phyloP scores from a whole-genome alignment of 805 yeast species.

The Vanderwaltozyma polyspora region DNA sequence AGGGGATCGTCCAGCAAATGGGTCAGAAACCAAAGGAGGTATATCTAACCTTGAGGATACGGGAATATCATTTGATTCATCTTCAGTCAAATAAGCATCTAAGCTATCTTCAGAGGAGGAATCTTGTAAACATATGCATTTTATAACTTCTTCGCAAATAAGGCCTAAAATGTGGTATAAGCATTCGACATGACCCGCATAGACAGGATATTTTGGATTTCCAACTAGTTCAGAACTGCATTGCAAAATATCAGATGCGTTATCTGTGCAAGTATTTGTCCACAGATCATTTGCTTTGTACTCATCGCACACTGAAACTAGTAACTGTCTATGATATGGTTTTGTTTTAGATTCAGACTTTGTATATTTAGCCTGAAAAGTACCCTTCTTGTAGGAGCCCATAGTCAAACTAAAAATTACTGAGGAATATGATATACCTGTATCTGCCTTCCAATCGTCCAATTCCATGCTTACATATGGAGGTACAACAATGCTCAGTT shows the following conservation, averaged over 20 bases:
- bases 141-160: no score
- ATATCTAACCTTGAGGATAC: no score
- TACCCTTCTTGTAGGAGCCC: not conserved
- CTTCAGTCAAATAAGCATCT: no score
- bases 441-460: constrained; percentile 1
- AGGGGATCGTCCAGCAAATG: not conserved
- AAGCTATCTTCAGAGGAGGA: no score
- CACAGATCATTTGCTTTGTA: not conserved
- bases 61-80: no score
- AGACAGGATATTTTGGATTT: not conserved
- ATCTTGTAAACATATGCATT: no score
- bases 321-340: not conserved
- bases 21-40: no score
- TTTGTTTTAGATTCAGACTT: not conserved
- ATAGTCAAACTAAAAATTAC: not conserved
- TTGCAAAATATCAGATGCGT: constrained; percentile 1
- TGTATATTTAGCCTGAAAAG: not conserved
- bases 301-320: not conserved
- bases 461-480: not conserved
- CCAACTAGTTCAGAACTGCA: not conserved
- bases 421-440: not conserved
- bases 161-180: constrained; percentile 1
- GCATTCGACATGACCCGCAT: not conserved
- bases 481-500: not conserved
- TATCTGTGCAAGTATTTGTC: not conserved